Conservation (phyloP, 345 rosid species). For the Euphorbia tirucalli region DNA sequence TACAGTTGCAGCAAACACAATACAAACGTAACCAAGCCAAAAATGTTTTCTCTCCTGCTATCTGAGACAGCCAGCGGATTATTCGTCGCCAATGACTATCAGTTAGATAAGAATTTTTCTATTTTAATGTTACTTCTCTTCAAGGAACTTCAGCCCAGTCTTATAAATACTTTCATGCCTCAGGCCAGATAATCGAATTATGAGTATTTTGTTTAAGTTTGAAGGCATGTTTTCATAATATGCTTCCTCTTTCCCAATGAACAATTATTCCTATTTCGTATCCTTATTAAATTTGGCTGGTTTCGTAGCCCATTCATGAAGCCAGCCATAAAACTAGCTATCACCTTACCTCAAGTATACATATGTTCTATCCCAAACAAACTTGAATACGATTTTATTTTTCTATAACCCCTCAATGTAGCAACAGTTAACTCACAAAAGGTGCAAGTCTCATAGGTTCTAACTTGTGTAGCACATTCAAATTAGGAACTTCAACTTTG, state of each 20-base stretch:
- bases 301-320: background rate
- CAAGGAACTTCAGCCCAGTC: no score
- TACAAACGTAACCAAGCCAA: no score
- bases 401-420: background rate
- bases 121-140: no score
- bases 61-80: no score
- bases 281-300: background rate
- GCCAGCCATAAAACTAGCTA: background rate
- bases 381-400: background rate
- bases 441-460: background rate
- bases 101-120: no score
- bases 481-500: background rate
- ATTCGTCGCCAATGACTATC: no score
- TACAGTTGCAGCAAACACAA: no score
- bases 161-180: no score
- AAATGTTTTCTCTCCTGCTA: no score
- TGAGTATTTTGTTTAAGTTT: background rate
- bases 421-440: background rate
- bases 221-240: no score
- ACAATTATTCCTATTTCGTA: background rate
- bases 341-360: background rate
- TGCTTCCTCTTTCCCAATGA: no score
- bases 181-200: no score
- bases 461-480: background rate
- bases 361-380: background rate